A percentile compares a stretch with the other conserved stretches of the same genome.
Evolutionary conservation across 1,139 yeast genomes (phyloP).

Genomic region (Debaryomycetaceae sp.): DNA sequence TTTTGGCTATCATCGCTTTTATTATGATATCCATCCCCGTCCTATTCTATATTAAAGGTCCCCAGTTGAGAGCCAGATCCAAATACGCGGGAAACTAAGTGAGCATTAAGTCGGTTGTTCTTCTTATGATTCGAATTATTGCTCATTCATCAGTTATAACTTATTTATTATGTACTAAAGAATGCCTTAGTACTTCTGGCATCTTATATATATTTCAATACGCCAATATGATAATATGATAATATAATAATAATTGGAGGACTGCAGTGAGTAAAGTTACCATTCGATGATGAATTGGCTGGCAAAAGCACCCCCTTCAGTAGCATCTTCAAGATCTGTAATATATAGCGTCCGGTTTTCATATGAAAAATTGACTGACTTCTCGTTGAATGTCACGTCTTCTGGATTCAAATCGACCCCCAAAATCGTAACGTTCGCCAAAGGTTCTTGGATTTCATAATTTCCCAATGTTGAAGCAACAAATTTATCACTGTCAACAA

Average conservation of each 20-base stretch:
- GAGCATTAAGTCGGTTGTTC: too few relatives aligned
- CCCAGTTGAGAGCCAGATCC: conserved; percentile 45
- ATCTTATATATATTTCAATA: too few relatives aligned
- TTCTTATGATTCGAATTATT: too few relatives aligned
- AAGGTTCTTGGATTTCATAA: conserved; percentile 16
- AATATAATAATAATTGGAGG: too few relatives aligned
- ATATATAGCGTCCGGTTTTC: conserved; percentile 13
- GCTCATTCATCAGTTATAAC: too few relatives aligned
- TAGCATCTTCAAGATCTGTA: conserved; percentile 13
- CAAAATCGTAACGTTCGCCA: conserved; percentile 22
- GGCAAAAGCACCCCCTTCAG: conserved; percentile 13
- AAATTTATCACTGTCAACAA: conserved; percentile 12
- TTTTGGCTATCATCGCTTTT: conserved; percentile 42
- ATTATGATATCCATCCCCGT: conserved; percentile 46
- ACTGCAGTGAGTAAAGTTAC: conserved; percentile 3
- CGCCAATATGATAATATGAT: too few relatives aligned
- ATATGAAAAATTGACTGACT: conserved; percentile 11
- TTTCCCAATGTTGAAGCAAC: conserved; percentile 16
- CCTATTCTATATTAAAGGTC: conserved; percentile 45
- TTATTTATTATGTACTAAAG: too few relatives aligned
- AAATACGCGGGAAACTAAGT: conserved; percentile 23
- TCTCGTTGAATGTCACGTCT: conserved; percentile 14
- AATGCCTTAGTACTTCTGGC: too few relatives aligned
- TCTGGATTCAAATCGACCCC: conserved; percentile 20
- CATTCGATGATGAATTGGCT: conserved; percentile 12